Base-by-base conservation (phyloP, 345 rosid species). In the Clarkia xantiana region DNA sequence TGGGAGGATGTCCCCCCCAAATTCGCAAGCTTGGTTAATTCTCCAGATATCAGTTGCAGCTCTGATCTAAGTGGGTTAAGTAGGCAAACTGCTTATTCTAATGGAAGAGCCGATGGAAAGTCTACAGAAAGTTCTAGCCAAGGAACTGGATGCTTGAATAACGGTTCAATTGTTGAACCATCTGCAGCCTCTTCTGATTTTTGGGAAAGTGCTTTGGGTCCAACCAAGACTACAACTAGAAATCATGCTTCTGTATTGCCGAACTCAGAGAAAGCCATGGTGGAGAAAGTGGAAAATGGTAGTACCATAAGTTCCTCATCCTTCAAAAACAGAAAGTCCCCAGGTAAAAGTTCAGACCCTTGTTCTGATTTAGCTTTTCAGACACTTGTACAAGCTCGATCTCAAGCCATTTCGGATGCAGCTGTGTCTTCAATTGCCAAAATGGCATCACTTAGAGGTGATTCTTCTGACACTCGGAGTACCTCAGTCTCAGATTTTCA, bases 11-110 rank as follows among this genome's bases (percentile, higher is more conserved):
- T 58, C 25, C 82, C 94, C 59, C 94, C 94, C 40, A 80, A 82
- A 56, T 86, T 86, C 71, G 71, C 76, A 29, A 62, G 63, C 62
- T 73, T 80, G 83, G 86, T 70, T 46, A 76, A 76, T 53, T 71
- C 86, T 47, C 79, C 75, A 9, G 67, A 66, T 68, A 66, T 59
- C 36, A 69, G 60, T 20, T 29, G 36, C 36, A 4, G 8, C 18
- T 60, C 77, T 44, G 58, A 51, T 49, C 13, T 60, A 20, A 62
- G 62, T 42, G 59, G 64, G 53, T 56, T 42, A 50, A 67, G 59
- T 56, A 52, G 57, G 64, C 63, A 19, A 14, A 71, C 63, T 56
- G 59, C 16, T 39, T 52, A 34, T 52, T 45, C 39, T 54, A 61
- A 51, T 15, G 40, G 42, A 47, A 59, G 66, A 65, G 72, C 42